Evolutionary conservation across 2,329 filamentous ascomycete species (phyloP).

Genomic region (Colletotrichum tropicale): DNA sequence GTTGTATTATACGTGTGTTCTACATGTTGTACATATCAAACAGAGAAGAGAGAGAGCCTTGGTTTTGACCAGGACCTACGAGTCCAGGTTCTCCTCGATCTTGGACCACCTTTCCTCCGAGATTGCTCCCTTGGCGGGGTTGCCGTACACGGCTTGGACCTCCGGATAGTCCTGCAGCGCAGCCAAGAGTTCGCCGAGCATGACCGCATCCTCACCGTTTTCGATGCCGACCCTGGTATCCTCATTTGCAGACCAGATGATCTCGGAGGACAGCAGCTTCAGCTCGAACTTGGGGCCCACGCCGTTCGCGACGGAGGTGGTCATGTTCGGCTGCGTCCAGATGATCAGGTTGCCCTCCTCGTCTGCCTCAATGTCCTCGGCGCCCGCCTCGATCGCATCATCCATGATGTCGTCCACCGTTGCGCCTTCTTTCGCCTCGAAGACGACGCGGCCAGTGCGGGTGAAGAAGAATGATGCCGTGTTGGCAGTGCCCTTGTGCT

Average conservation of each 20-base stretch:
- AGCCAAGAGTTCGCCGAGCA: slow-evolving; percentile 64
- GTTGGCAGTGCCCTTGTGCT: slow-evolving; percentile 70
- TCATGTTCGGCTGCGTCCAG: slow-evolving; percentile 23
- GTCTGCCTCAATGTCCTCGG: slow-evolving; percentile 67
- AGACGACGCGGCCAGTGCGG: slow-evolving; percentile 75
- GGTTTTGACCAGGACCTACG: neutral
- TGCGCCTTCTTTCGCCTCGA: slow-evolving; percentile 59
- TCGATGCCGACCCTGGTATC: slow-evolving; percentile 75
- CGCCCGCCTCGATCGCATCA: slow-evolving; percentile 84
- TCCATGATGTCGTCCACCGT: slow-evolving; percentile 76
- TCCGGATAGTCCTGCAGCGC: slow-evolving; percentile 70
- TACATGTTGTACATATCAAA: slow-evolving; percentile 15
- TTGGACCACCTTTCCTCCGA: slow-evolving; percentile 59
- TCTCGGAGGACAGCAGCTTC: slow-evolving; percentile 75
- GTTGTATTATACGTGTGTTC: slow-evolving; percentile 8
- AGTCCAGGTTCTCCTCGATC: slow-evolving; percentile 52
- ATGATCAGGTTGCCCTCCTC: slow-evolving; percentile 21
- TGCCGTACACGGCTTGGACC: slow-evolving; percentile 81
- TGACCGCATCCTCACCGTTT: slow-evolving; percentile 56
- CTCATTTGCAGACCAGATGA: slow-evolving; percentile 83
- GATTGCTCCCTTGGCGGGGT: slow-evolving; percentile 58
- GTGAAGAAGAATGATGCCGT: slow-evolving; percentile 81
- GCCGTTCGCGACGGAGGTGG: slow-evolving; percentile 10
- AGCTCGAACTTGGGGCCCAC: slow-evolving; percentile 57
- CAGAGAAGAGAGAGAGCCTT: neutral